These are phyloP conservation scores for Trichoderma sp. DNA, from an alignment of 2,329 filamentous ascomycete genomes.

Conservation along the genomic window DNA sequence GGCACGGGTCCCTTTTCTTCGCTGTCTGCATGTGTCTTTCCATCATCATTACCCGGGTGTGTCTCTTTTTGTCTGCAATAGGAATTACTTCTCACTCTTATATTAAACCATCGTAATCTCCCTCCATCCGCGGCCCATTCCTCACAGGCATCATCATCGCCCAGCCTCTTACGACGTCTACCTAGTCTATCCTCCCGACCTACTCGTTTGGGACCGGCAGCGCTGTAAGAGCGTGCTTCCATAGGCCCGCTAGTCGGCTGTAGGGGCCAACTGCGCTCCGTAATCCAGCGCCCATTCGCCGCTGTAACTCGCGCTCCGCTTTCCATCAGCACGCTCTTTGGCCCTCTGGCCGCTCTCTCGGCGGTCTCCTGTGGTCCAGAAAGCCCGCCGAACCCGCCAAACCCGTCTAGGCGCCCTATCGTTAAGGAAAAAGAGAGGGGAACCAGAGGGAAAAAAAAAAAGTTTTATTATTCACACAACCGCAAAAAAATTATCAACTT, in stretches of 20 bases:
- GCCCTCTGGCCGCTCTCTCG: no score
- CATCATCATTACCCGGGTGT: no score
- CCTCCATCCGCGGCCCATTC: neutral
- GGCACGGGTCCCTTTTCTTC: constrained; percentile 3
- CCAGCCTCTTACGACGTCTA: neutral
- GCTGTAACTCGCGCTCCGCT: constrained; percentile 27
- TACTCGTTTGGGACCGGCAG: constrained; percentile 22
- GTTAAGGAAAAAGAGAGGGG: constrained; percentile 31
- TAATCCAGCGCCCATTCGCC: constrained; percentile 22
- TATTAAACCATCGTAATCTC: neutral
- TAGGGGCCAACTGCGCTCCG: constrained; percentile 17
- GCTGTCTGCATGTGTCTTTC: neutral
- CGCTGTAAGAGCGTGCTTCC: constrained; percentile 18
- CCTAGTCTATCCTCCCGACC: neutral
- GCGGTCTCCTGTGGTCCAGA: constrained; percentile 6
- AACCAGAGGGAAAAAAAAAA: constrained; percentile 39
- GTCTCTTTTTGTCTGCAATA: no score
- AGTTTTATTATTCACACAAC: constrained; percentile 48
- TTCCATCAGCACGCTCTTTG: constrained; percentile 8
- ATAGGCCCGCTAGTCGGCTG: constrained; percentile 13
- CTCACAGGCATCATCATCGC: constrained; percentile 1
- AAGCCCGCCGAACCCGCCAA: constrained; percentile 24
- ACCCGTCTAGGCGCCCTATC: constrained; percentile 27
- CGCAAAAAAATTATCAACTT: constrained; percentile 40
- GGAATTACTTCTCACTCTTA: neutral